Conservation (phyloP, 2,329 filamentous ascomycete species). For the Ophiostoma novo-ulmi region DNA sequence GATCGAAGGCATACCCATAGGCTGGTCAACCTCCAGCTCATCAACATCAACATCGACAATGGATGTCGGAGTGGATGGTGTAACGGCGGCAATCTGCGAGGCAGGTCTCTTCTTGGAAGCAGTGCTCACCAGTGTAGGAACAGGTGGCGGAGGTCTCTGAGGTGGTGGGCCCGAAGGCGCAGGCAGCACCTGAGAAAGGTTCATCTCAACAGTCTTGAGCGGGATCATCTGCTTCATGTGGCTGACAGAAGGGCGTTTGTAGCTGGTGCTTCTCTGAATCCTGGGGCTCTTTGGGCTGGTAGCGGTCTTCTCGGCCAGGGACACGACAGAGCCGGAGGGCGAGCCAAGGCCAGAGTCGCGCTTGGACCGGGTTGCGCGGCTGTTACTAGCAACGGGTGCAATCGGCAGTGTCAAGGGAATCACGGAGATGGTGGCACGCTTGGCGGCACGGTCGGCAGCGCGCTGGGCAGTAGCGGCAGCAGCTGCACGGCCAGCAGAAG, state of each 20-base stretch:
- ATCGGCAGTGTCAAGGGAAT: neutral
- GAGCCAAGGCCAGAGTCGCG: conserved; percentile 11
- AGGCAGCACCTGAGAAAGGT: neutral
- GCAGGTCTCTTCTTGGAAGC: neutral
- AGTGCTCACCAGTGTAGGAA: neutral
- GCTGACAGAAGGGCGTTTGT: conserved; percentile 13
- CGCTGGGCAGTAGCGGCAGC: conserved; percentile 1
- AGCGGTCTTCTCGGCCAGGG: neutral
- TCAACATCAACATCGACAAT: neutral
- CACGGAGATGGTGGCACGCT: neutral
- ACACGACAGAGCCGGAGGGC: neutral
- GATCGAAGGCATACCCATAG: neutral
- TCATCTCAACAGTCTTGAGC: conserved; percentile 13
- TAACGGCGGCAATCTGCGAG: neutral
- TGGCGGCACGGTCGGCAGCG: neutral
- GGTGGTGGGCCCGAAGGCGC: conserved; percentile 1
- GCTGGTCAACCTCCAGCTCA: neutral
- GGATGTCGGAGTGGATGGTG: neutral
- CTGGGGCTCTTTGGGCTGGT: neutral
- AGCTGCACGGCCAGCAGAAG: neutral
- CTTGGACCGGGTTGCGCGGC: neutral
- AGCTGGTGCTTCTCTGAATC: neutral
- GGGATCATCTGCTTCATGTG: conserved; percentile 16
- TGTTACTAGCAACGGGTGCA: neutral
- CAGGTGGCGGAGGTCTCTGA: neutral